These are phyloP conservation scores for Syzygium grande DNA, from an alignment of 345 rosid genomes.

Conservation along the genomic window DNA sequence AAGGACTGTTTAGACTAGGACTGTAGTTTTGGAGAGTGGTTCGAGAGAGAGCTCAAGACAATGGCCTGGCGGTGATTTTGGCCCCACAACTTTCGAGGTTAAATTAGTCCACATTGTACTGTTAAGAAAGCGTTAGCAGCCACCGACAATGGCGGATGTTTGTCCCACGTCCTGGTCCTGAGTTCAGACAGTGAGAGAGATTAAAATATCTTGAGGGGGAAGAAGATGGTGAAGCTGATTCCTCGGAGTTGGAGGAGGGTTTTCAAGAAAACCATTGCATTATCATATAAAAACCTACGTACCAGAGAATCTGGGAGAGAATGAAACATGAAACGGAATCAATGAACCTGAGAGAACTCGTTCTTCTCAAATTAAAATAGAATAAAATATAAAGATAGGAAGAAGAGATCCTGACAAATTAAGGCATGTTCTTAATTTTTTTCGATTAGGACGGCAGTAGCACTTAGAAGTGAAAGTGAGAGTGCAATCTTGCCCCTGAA, in stretches of 20 bases:
- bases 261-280: background rate
- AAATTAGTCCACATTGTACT: background rate
- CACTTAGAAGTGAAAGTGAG: background rate
- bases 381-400: too few species aligned
- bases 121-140: background rate
- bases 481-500: background rate
- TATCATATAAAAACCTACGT: background rate
- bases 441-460: background rate
- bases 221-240: background rate
- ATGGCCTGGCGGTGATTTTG: background rate
- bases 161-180: background rate
- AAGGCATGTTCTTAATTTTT: background rate
- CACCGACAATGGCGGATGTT: slow-evolving; percentile 5
- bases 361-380: background rate
- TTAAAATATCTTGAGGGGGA: background rate
- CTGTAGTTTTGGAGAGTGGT: background rate
- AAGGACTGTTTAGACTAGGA: background rate
- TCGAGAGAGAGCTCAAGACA: background rate
- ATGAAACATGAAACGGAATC: background rate
- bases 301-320: background rate
- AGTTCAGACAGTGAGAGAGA: background rate
- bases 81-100: background rate
- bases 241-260: background rate
- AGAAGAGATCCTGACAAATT: background rate
- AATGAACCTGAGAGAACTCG: background rate